Evolutionary conservation across 2,329 filamentous ascomycete genomes (phyloP).

Genomic region (Hypoxylon sp.): DNA sequence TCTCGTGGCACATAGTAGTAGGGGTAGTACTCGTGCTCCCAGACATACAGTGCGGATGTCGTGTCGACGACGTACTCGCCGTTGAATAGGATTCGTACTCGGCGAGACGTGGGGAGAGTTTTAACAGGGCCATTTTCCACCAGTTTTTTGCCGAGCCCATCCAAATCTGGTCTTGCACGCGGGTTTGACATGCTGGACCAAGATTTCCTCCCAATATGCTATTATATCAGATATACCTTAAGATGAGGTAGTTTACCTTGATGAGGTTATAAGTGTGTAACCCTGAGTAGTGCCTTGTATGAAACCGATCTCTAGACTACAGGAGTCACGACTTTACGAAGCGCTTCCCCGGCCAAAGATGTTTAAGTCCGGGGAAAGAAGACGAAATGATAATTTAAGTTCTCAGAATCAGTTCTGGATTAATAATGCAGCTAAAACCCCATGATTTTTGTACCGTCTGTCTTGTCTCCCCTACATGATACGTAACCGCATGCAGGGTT

Average conservation of each 20-base stretch:
- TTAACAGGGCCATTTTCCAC: slow-evolving; percentile 52
- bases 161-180: slow-evolving; percentile 38
- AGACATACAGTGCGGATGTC: slow-evolving; percentile 54
- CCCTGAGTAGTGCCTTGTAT: neutral
- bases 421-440: slow-evolving; percentile 3
- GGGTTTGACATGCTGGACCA: slow-evolving; percentile 32
- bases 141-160: slow-evolving; percentile 49
- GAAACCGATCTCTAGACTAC: neutral
- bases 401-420: neutral
- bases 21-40: slow-evolving; percentile 57
- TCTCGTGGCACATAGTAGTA: slow-evolving; percentile 54
- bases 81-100: slow-evolving; percentile 53
- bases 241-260: neutral
- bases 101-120: slow-evolving; percentile 52
- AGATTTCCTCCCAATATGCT: neutral
- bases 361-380: neutral
- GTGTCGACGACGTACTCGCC: slow-evolving; percentile 55
- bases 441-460: neutral
- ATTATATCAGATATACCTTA: neutral
- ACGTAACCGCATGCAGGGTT: slow-evolving; percentile 14
- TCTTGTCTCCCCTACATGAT: neutral
- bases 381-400: neutral
- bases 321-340: neutral
- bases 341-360: neutral
- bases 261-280: neutral